phyloP scores from a whole-genome alignment of 2,329 filamentous ascomycete species.

The Grosmannia huntii region DNA sequence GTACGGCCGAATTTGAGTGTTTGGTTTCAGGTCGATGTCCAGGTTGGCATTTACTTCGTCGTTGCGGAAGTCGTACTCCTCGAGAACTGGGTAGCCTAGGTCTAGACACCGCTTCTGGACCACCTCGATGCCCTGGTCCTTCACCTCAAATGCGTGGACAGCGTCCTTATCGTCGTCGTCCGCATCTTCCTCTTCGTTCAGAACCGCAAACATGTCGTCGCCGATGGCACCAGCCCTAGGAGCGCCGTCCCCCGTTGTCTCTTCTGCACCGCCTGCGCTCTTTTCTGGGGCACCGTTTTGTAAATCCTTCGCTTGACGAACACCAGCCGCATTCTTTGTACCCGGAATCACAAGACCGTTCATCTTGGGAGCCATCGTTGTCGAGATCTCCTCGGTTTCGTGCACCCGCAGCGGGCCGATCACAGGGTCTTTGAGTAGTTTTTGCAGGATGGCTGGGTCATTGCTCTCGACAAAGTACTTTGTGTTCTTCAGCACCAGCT shows the following conservation, averaged over 20 bases:
- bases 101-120: constrained; percentile 85
- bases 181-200: constrained; percentile 64
- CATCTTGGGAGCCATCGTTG: constrained; percentile 74
- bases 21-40: constrained; percentile 84
- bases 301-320: constrained; percentile 52
- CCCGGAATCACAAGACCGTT: constrained; percentile 83
- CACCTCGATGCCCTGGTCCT: constrained; percentile 65
- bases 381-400: constrained; percentile 51
- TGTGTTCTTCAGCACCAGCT: constrained; percentile 87
- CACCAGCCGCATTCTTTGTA: constrained; percentile 82
- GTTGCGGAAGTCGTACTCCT: constrained; percentile 95
- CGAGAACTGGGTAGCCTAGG: constrained; percentile 74
- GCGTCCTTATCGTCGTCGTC: constrained; percentile 70
- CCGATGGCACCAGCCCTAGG: background rate
- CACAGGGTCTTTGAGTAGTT: constrained; percentile 68
- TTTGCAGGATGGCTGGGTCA: constrained; percentile 75
- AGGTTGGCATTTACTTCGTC: constrained; percentile 81
- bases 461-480: constrained; percentile 89
- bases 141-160: constrained; percentile 88
- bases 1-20: constrained; percentile 83
- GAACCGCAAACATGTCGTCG: constrained; percentile 39
- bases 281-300: background rate
- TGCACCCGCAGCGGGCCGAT: constrained; percentile 73
- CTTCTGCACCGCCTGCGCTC: background rate
- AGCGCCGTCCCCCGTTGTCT: background rate